phyloP scores from a whole-genome alignment of 306 rosid species.

The Acacia confusa region DNA sequence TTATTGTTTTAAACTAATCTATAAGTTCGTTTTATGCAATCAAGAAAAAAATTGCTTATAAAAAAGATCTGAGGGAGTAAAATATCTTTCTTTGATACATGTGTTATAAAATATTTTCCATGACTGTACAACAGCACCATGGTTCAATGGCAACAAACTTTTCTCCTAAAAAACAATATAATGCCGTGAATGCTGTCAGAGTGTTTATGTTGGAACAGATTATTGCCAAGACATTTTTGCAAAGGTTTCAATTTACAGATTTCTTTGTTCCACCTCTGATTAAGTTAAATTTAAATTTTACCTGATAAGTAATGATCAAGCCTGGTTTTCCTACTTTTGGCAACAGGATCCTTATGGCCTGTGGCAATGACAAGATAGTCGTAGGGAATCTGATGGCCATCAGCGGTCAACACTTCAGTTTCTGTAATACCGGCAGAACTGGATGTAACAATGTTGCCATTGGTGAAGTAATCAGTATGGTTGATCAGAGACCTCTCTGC shows the following conservation, averaged over 20 bases:
- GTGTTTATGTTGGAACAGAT: slow-evolving; percentile 1
- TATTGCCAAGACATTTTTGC: background rate
- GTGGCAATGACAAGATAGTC: slow-evolving; percentile 83
- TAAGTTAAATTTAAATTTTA: slow-evolving; percentile 28
- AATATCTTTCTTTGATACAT: no score
- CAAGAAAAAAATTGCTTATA: no score
- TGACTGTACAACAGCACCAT: background rate
- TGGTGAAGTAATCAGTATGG: slow-evolving; percentile 70
- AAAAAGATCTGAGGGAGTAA: no score
- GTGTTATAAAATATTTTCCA: background rate
- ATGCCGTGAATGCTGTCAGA: background rate
- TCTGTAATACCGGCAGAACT: slow-evolving; percentile 53
- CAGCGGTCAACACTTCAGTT: slow-evolving; percentile 66
- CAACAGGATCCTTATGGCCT: slow-evolving; percentile 57
- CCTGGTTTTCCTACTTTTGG: slow-evolving; percentile 54
- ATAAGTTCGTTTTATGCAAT: no score
- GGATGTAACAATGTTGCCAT: slow-evolving; percentile 52
- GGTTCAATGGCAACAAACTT: background rate
- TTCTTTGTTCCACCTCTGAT: background rate
- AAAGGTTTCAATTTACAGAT: slow-evolving; percentile 1
- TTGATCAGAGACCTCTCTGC: slow-evolving; percentile 67
- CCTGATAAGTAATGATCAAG: slow-evolving; percentile 61
- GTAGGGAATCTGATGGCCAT: slow-evolving; percentile 51
- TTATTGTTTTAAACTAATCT: no score
- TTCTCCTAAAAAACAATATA: background rate